Evolutionary conservation across 2,329 filamentous ascomycete species (phyloP).

Genomic region (Aspergillus texensis): DNA sequence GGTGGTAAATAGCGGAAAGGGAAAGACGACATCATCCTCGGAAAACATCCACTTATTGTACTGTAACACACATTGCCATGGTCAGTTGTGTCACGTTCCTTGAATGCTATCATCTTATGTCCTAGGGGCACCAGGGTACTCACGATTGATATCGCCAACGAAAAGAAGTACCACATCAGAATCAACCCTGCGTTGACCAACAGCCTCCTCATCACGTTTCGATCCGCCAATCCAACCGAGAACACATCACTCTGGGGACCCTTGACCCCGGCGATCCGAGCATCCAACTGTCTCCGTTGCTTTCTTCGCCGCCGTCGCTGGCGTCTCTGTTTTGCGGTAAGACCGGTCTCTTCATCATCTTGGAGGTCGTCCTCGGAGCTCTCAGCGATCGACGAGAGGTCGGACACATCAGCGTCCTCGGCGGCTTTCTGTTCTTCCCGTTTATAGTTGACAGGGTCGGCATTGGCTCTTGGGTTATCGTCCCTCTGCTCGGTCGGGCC

Average conservation of each 20-base stretch:
- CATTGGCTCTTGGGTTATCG: slow-evolving; percentile 29
- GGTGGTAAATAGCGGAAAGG: slow-evolving; percentile 93
- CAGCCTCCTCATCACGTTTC: slow-evolving; percentile 69
- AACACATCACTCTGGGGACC: slow-evolving; percentile 71
- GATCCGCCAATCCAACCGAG: slow-evolving; percentile 64
- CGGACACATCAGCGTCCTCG: slow-evolving; percentile 42
- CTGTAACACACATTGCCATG: slow-evolving; percentile 44
- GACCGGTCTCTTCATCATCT: slow-evolving; percentile 86
- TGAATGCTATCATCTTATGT: neutral
- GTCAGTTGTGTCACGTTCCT: neutral
- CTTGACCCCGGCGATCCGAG: slow-evolving; percentile 64
- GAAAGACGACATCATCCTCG: slow-evolving; percentile 79
- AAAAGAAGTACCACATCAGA: slow-evolving; percentile 87
- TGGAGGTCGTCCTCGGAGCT: slow-evolving; percentile 72
- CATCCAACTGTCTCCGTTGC: slow-evolving; percentile 69
- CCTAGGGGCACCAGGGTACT: slow-evolving; percentile 38
- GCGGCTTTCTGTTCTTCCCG: slow-evolving; percentile 39
- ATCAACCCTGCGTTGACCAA: slow-evolving; percentile 81
- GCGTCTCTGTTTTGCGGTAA: slow-evolving; percentile 72
- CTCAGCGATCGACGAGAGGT: slow-evolving; percentile 46
- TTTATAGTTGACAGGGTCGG: slow-evolving; percentile 28
- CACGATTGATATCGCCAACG: slow-evolving; percentile 87
- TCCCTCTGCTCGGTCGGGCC: slow-evolving; percentile 38
- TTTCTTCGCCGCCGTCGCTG: slow-evolving; percentile 67
- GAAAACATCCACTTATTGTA: slow-evolving; percentile 99